Base-by-base conservation (phyloP, 306 rosid genomes). In the Ormosia semicastrata region DNA sequence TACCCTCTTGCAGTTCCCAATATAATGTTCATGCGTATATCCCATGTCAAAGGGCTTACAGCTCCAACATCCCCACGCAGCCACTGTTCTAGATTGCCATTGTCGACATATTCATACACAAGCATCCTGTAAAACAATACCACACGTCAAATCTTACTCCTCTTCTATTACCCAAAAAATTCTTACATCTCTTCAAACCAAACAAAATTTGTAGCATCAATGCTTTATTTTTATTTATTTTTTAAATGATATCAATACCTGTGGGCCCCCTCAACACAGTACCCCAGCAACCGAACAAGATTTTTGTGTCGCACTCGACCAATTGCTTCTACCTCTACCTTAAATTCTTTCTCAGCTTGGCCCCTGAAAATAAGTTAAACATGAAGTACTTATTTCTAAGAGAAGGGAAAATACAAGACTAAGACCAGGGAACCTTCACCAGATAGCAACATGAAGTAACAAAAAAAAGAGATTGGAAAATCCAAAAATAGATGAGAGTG, bases 211-310 rank as follows among this genome's bases (percentile, higher is more conserved):
- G 18, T 37, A 86, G 50, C 58, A 50, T 75, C 59, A 57, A 78
- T 30, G 67, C 24, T 24, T 24, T 24, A 24, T 24, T 24, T 24
- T n/a, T n/a, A n/a, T n/a, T n/a, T n/a, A n/a, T n/a, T n/a, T n/a
- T 13, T 50, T 34, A 43, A 83, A n/a, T n/a, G 57, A 74, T 65
- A 15, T 18, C 13, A 74, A 54, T 83, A 95, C 99, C 99, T 93
- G 85, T 96, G 92, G 63, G 97, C 99, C 74, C 99, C 99, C 86
- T 93, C 99, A 82, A 92, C 99, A 85, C 99, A 96, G 82, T 96
- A 96, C 58, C 99, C 99, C 68, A 93, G 98, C 89, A 96, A 77
- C 78, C 99, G 89, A 66, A 96, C 98, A 58, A 96, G 98, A 91
- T 93, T 96, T 88, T 96, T 96, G 86, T 96, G 99, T 66, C 98